Base-by-base conservation (phyloP, 441 rosid genomes). In the Mallotus japonicus region DNA sequence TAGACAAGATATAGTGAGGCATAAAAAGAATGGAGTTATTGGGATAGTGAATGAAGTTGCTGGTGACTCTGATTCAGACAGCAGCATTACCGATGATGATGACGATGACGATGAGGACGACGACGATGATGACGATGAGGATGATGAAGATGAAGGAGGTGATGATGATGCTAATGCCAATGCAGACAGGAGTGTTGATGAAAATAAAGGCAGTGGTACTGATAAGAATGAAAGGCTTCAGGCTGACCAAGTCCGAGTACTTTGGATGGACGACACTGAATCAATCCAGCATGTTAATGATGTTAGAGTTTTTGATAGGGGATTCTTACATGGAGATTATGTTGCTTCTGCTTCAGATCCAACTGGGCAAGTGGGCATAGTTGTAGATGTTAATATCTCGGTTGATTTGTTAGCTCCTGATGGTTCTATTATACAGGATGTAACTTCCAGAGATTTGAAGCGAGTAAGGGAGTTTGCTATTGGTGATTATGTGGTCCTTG, bases 21-120 rank as follows among this genome's bases (percentile, higher is more conserved):
- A 83, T 81, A 88, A 80, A 68, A 83, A 16, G 49, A 86, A 65
- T 65, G 87, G 89, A 59, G 78, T 72, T 55, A 80, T 90, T 72
- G 99, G 99, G 63, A 84, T 95, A 83, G 98, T 95, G 60, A 87
- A 90, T 69, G 97, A 89, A 80, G 96, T 92, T 73, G 92, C 94
- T 40, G 95, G 97, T 75, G 98, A 90, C 78, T 90, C 92, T 0
- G 98, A 95, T 83, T 88, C 98, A 22, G 97, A 93, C 62, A 83
- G 83, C 62, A 91, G 86, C 65, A 76, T 80, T 37, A 86, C 86
- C 55, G 97, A 87, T 79, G 92, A 89, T 17, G 91, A 85, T 0
- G 88, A 85, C 42, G 89, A 83, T 0, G 88, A 83, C 0, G 85
- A 81, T 0, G 86, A 86, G 0, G 84, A 81, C 3, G 87, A 87